Evolutionary conservation across 169 alveolate species (phyloP).

Genomic region (Besnoitia besnoiti): DNA sequence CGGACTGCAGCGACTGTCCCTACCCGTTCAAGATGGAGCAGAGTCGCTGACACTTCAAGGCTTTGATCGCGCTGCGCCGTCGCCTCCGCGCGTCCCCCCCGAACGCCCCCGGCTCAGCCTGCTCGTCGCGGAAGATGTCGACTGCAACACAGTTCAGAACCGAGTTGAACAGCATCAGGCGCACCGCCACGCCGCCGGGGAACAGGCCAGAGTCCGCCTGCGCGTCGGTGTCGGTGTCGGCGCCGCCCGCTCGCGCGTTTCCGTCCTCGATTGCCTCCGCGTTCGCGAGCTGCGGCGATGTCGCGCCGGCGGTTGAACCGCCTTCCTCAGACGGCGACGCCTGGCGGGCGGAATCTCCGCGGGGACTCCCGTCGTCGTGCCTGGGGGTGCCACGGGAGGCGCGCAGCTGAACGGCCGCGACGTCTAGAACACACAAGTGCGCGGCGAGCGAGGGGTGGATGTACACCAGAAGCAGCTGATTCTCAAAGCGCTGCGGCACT

Average conservation of each 20-base stretch:
- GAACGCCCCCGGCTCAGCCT: no score
- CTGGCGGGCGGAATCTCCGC: background rate
- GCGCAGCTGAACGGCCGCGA: constrained; percentile 23
- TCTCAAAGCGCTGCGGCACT: constrained; percentile 1
- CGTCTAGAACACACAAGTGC: background rate
- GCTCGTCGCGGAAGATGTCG: constrained; percentile 4
- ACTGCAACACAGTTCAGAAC: background rate
- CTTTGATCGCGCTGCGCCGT: background rate
- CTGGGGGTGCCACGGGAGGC: background rate
- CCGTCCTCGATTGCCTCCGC: background rate
- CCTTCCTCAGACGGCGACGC: background rate
- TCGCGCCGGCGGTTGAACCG: no score
- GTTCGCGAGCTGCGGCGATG: background rate
- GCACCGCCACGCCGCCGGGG: constrained; percentile 8
- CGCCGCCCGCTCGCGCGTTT: background rate
- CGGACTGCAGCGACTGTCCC: no score
- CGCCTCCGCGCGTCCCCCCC: no score
- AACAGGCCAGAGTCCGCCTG: background rate
- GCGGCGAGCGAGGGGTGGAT: constrained; percentile 55
- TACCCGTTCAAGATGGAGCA: constrained; percentile 29
- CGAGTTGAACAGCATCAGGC: background rate
- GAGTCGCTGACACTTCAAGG: background rate
- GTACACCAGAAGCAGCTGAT: constrained; percentile 66
- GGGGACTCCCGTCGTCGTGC: background rate
- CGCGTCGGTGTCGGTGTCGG: background rate